Percentiles rank a stretch among this genome's conserved stretches.
These are phyloP conservation scores for Medicago lupulina DNA, from an alignment of 306 rosid genomes.

Conservation along the genomic window DNA sequence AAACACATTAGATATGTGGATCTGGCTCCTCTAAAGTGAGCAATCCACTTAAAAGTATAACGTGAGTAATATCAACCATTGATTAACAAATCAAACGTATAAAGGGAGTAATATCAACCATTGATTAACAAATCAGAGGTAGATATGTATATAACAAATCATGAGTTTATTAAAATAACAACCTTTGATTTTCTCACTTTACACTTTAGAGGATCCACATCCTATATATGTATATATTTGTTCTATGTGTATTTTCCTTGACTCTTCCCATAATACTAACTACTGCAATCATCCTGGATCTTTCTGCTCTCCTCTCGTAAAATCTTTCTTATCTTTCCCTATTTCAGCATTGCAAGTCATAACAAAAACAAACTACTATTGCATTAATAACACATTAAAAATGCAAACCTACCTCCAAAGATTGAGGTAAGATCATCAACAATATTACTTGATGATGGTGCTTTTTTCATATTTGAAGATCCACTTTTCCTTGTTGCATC, in stretches of 20 bases:
- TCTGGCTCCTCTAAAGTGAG: too few relatives aligned
- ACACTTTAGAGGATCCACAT: too few relatives aligned
- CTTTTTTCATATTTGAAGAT: constrained; percentile 75
- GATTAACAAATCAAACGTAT: too few relatives aligned
- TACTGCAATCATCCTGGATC: background rate
- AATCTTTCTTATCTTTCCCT: background rate
- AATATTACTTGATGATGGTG: constrained; percentile 74
- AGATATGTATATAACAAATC: too few relatives aligned
- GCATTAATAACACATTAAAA: constrained; percentile 26
- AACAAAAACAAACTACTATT: constrained; percentile 17
- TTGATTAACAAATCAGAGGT: too few relatives aligned
- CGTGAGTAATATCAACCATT: too few relatives aligned
- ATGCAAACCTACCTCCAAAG: constrained; percentile 74
- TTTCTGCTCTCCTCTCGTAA: background rate
- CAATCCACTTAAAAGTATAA: too few relatives aligned
- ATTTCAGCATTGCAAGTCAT: background rate
- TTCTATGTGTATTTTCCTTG: background rate
- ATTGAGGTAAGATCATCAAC: constrained; percentile 94
- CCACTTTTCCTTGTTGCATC: constrained; percentile 62
- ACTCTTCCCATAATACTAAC: background rate
- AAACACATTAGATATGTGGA: too few relatives aligned
- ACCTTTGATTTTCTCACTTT: too few relatives aligned
- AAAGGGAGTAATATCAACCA: too few relatives aligned
- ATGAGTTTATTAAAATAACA: too few relatives aligned
- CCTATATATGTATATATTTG: background rate